phyloP scores from a whole-genome alignment of 2,329 filamentous ascomycete species.

The Calonectria henricotiae region DNA sequence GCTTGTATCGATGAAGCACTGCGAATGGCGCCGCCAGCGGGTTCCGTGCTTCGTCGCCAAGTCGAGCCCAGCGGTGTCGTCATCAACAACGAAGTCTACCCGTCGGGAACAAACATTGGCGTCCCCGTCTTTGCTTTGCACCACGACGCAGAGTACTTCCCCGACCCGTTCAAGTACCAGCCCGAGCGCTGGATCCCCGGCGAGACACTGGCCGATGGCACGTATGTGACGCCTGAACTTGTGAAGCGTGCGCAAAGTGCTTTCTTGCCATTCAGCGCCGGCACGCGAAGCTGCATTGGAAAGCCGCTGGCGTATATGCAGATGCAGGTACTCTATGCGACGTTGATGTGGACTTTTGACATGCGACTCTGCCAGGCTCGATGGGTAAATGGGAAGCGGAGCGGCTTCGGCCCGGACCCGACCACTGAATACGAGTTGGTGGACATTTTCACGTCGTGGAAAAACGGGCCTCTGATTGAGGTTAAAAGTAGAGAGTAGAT shows the following conservation, averaged over 20 bases:
- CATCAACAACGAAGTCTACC: background rate
- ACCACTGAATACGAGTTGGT: background rate
- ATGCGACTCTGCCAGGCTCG: background rate
- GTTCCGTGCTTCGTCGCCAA: background rate
- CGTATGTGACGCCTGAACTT: background rate
- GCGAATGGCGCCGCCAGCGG: background rate
- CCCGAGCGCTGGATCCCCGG: background rate
- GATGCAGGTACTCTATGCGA: background rate
- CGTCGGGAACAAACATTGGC: background rate
- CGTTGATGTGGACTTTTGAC: background rate
- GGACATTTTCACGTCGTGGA: constrained; percentile 7
- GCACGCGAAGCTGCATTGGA: background rate
- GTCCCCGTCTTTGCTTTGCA: background rate
- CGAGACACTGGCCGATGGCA: background rate
- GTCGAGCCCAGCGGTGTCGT: background rate
- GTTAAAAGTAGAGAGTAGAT: background rate
- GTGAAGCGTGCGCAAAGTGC: background rate
- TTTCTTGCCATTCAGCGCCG: background rate
- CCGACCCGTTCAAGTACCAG: background rate
- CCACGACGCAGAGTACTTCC: background rate
- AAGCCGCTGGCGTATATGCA: background rate
- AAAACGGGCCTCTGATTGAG: constrained; percentile 1
- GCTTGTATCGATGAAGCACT: background rate
- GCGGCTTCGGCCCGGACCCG: background rate
- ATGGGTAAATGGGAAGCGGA: background rate